phyloP scores from a whole-genome alignment of 2,329 filamentous ascomycete genomes.

The Nothopassalora personata region DNA sequence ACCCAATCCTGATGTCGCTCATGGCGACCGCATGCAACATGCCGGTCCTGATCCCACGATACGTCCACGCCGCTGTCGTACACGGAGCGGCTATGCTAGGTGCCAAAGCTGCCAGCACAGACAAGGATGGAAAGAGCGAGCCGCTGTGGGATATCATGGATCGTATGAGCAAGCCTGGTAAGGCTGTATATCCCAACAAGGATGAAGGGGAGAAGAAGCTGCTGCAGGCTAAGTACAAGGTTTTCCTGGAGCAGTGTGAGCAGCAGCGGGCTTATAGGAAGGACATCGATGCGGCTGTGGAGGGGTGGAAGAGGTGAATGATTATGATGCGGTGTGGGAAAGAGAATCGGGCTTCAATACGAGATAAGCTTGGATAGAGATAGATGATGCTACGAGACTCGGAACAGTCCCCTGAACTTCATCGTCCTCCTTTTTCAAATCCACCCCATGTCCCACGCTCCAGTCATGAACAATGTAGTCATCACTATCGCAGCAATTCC shows the following conservation, averaged over 20 bases:
- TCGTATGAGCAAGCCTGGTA: conserved; percentile 89
- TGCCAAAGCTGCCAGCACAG: conserved; percentile 87
- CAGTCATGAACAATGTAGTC: too few relatives aligned
- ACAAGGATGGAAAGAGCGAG: conserved; percentile 71
- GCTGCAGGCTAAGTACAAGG: conserved; percentile 81
- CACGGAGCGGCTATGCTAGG: conserved; percentile 98
- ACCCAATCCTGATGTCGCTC: conserved; percentile 82
- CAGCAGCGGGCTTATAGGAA: conserved; percentile 77
- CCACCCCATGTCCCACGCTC: too few relatives aligned
- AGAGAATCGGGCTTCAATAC: too few relatives aligned
- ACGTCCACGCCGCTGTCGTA: conserved; percentile 91
- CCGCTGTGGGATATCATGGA: conserved; percentile 96
- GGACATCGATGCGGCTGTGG: conserved; percentile 60
- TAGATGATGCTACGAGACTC: conserved; percentile 53
- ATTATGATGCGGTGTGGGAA: too few relatives aligned
- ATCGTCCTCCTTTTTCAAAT: too few relatives aligned
- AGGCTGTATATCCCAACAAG: conserved; percentile 68
- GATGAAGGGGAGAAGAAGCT: conserved; percentile 71
- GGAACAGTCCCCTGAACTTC: conserved; percentile 18
- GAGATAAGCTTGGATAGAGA: too few relatives aligned
- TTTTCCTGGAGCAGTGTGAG: conserved; percentile 90
- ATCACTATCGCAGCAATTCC: too few relatives aligned
- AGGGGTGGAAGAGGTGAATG: conserved; percentile 28
- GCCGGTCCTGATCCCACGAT: conserved; percentile 88
- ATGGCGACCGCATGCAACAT: conserved; percentile 86